Base-by-base conservation (phyloP, 352 stramenopile genomes). In the Phytopythium ostracodes region DNA sequence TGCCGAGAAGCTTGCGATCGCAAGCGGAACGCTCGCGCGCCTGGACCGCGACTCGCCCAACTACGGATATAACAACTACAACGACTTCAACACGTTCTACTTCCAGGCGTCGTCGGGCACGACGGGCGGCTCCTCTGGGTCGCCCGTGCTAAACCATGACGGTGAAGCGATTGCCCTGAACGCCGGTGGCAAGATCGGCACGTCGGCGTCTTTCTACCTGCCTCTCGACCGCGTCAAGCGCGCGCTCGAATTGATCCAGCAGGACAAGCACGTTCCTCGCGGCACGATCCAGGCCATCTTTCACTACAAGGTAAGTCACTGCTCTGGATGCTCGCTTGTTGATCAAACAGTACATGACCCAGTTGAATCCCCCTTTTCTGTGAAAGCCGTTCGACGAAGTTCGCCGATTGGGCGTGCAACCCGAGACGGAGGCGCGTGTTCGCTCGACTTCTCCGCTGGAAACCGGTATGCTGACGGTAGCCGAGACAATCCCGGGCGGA, bases 71-170 rank as follows among this genome's bases (percentile, higher is more conserved):
- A 94, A 95, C 65, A 94, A 77, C 60, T 98, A 97, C 85, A 96
- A 95, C 65, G 92, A 98, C 65, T 96, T 96, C 56, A 97, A 97
- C 71, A 98, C 91, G 51, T 98, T 98, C 68, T 98, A 98, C 75
- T 93, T 92, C 60, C 84, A 92, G 58, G 91, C 91, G 43, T 94
- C 87, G 24, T 96, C 87, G 17, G 80, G 79, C 77, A 71, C 40
- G 42, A 89, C 76, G 38, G 91, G 92, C n/a, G 92, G 92, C 0
- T 95, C 81, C 1, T 97, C 87, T 20, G 92, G 92, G 1, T 96
- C 82, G 0, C 92, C 92, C 1, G 91, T 98, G 38, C 73, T 98
- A 9, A 95, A 96, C 62, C 72, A 87, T 50, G 78, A 92, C 44
- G 90, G 90, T 5, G 73, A 97, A 58, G 92, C 88, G 0, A 93